These are phyloP conservation scores for Mortierella sp. DNA, from an alignment of 371 early-diverging fungal genomes.

Conservation along the genomic window DNA sequence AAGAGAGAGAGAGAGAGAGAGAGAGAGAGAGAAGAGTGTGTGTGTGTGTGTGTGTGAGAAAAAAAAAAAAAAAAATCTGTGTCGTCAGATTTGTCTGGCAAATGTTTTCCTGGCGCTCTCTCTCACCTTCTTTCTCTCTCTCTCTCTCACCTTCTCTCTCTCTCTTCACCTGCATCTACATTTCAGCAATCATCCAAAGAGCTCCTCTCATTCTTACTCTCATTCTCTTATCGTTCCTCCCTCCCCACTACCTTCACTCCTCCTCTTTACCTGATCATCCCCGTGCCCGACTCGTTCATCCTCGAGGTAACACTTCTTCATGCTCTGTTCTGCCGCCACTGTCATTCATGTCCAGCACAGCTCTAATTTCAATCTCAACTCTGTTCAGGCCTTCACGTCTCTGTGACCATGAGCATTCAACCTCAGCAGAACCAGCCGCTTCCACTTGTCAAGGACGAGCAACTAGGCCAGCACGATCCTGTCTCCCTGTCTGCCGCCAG, in stretches of 20 bases:
- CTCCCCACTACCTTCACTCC: too few species aligned
- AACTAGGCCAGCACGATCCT: constrained; percentile 25
- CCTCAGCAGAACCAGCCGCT: constrained; percentile 20
- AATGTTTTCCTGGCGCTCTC: too few species aligned
- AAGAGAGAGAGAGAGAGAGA: too few species aligned
- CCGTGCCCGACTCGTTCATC: too few species aligned
- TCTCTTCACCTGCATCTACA: neutral
- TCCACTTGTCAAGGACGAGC: constrained; percentile 18
- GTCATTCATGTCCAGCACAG: constrained; percentile 15
- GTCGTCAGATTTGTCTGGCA: too few species aligned
- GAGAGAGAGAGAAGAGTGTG: too few species aligned
- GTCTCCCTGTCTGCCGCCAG: constrained; percentile 15
- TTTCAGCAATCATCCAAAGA: too few species aligned
- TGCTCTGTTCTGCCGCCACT: too few species aligned
- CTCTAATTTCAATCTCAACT: constrained; percentile 17
- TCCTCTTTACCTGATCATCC: neutral
- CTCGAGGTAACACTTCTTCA: too few species aligned
- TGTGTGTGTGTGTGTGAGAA: too few species aligned
- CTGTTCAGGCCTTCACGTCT: neutral
- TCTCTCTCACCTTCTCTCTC: neutral
- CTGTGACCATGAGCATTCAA: constrained; percentile 19
- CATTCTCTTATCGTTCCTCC: too few species aligned
- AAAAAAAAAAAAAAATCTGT: neutral
- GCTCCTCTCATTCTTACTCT: constrained; percentile 1
- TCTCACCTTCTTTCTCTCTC: neutral